Conservation (phyloP, 2,329 filamentous ascomycete genomes). For the Talaromyces islandicus region DNA sequence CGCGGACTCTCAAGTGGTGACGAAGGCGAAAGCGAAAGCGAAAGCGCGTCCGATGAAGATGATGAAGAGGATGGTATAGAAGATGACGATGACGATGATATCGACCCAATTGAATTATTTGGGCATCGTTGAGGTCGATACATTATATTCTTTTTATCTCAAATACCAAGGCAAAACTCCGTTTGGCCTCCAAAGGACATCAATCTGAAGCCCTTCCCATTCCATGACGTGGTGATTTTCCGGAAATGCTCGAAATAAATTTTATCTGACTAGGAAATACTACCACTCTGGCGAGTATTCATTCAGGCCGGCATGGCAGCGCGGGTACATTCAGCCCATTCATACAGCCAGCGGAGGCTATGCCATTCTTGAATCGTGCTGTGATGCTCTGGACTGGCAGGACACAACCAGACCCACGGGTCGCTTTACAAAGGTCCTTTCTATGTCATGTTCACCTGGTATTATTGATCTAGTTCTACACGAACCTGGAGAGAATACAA, state of each 20-base stretch:
- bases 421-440: background rate
- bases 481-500: background rate
- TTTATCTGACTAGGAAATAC: background rate
- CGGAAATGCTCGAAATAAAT: background rate
- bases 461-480: background rate
- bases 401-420: background rate
- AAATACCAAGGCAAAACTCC: background rate
- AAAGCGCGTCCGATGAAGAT: conserved; percentile 43
- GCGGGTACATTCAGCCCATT: background rate
- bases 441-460: background rate
- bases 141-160: background rate
- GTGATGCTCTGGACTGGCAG: background rate
- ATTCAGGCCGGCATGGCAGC: background rate
- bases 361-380: background rate
- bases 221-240: background rate
- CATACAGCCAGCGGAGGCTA: background rate
- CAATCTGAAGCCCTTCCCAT: background rate
- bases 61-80: conserved; percentile 36
- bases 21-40: conserved; percentile 30
- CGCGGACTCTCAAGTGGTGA: conserved; percentile 22
- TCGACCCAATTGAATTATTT: conserved; percentile 47
- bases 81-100: conserved; percentile 13
- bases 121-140: conserved; percentile 42
- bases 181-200: background rate
- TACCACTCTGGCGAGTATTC: background rate